A percentile compares a stretch with the other conserved stretches of the same genome.
Evolutionary conservation across 1,284 basidiomycete genomes (phyloP).

Genomic region (Microbotryum saponariae): DNA sequence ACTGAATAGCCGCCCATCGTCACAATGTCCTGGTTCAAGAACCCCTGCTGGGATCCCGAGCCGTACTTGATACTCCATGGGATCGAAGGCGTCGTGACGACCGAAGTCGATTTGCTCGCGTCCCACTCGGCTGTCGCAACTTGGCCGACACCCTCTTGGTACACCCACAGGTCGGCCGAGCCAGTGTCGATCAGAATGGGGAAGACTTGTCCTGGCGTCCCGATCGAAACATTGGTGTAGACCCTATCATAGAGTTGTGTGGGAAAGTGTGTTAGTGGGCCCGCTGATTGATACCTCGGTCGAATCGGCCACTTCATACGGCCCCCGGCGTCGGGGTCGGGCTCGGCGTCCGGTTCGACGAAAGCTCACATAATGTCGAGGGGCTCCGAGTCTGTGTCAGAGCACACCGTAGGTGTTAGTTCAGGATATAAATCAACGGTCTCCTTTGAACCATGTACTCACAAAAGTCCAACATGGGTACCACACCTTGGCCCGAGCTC

Average conservation of each 20-base stretch:
- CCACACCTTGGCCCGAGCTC: background rate
- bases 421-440: background rate
- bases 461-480: slow-evolving; percentile 6
- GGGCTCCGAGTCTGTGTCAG: slow-evolving; percentile 3
- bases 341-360: background rate
- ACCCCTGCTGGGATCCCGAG: slow-evolving; percentile 10
- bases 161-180: slow-evolving; percentile 4
- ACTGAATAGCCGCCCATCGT: slow-evolving; percentile 13
- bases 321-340: background rate
- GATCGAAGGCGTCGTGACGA: background rate
- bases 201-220: slow-evolving; percentile 1
- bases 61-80: background rate
- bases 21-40: slow-evolving; percentile 14
- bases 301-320: background rate
- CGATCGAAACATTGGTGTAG: background rate
- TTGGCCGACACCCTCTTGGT: background rate
- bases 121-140: background rate
- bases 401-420: background rate
- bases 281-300: background rate
- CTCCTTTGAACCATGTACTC: background rate
- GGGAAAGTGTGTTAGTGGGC: background rate
- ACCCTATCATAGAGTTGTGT: background rate
- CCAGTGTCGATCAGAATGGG: slow-evolving; percentile 3
- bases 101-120: background rate
- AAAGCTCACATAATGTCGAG: slow-evolving; percentile 15